These are phyloP conservation scores for Colletotrichum tanaceti DNA, from an alignment of 2,329 filamentous ascomycete species.

Conservation along the genomic window DNA sequence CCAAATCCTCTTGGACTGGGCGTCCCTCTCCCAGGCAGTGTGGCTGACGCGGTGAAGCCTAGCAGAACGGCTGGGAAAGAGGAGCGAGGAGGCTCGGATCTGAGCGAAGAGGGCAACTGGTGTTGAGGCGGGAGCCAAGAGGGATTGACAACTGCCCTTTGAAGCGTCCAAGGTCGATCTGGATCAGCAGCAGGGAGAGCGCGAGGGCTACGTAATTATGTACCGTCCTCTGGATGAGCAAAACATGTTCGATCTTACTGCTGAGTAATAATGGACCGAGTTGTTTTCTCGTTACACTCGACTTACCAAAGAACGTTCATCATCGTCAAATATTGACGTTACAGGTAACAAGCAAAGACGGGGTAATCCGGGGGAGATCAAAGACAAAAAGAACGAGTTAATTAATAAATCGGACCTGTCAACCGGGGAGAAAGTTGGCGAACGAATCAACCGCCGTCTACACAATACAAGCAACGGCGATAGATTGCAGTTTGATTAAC, in stretches of 20 bases:
- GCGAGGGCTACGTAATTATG: too few species aligned
- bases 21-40: too few species aligned
- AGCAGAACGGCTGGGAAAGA: not conserved
- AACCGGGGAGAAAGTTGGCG: not conserved
- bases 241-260: too few species aligned
- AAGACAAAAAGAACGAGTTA: too few species aligned
- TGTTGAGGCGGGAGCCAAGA: constrained; percentile 13
- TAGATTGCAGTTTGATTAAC: constrained; percentile 34
- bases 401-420: constrained; percentile 21
- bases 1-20: too few species aligned
- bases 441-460: constrained; percentile 5
- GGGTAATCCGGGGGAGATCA: too few species aligned
- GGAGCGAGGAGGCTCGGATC: not conserved
- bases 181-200: constrained; percentile 37
- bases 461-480: constrained; percentile 36
- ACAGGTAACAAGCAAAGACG: too few species aligned
- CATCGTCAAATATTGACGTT: too few species aligned
- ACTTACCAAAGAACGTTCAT: not conserved
- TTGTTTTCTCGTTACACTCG: constrained; percentile 12
- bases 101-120: constrained; percentile 9
- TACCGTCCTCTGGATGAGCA: too few species aligned
- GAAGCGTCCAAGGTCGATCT: constrained; percentile 7
- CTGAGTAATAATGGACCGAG: not conserved
- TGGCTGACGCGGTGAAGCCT: not conserved
- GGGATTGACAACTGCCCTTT: constrained; percentile 9